phyloP scores from a whole-genome alignment of 306 rosid species.

The Glycine latifolia region DNA sequence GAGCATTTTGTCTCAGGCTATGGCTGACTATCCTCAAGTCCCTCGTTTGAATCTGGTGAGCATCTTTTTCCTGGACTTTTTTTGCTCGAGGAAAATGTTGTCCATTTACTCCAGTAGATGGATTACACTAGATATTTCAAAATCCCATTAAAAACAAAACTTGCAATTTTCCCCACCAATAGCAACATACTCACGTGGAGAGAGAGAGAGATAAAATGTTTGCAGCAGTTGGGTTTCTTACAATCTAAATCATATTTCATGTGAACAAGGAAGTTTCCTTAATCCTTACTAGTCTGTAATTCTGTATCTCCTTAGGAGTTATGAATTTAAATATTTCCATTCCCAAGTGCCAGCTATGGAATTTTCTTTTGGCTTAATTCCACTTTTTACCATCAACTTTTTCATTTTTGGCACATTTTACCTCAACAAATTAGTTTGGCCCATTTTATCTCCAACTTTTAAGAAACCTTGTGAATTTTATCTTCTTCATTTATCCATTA shows the following conservation, averaged over 20 bases:
- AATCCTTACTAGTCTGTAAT: not conserved
- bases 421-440: no score
- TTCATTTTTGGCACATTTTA: no score
- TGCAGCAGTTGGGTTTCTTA: not conserved
- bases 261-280: not conserved
- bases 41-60: constrained; percentile 74
- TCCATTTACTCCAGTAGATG: not conserved
- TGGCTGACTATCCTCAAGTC: constrained; percentile 71
- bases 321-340: not conserved
- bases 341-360: not conserved
- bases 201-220: not conserved
- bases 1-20: constrained; percentile 69
- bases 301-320: not conserved
- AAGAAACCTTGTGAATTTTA: no score
- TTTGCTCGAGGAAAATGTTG: constrained; percentile 22
- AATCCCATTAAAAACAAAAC: constrained; percentile 3
- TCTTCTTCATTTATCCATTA: no score
- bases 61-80: not conserved
- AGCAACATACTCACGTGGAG: not conserved
- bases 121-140: not conserved
- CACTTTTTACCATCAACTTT: no score
- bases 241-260: not conserved
- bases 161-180: not conserved
- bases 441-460: no score
- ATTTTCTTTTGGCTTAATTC: not conserved